Conservation (phyloP, 208 protist genomes). For the Naegleria fowleri region DNA sequence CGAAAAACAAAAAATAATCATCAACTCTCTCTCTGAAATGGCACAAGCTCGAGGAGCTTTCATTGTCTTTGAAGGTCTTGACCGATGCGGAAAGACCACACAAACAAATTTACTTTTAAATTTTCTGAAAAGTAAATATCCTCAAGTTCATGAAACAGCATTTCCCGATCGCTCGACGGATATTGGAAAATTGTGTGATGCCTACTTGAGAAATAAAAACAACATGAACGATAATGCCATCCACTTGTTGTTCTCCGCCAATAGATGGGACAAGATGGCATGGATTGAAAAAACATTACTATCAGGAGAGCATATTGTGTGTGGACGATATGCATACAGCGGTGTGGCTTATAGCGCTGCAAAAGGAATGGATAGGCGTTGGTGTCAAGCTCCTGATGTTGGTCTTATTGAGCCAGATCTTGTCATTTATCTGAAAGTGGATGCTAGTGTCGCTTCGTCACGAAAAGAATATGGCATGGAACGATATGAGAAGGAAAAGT, state of each 20-base stretch:
- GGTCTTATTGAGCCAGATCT: constrained; percentile 68
- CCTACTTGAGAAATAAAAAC: constrained; percentile 51
- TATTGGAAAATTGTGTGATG: constrained; percentile 63
- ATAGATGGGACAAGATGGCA: constrained; percentile 64
- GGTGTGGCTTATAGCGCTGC: constrained; percentile 67
- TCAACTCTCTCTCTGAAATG: neutral
- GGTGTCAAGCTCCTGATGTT: constrained; percentile 62
- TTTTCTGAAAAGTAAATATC: constrained; percentile 35
- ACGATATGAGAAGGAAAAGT: constrained; percentile 67
- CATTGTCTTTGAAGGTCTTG: constrained; percentile 50
- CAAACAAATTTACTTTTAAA: constrained; percentile 35
- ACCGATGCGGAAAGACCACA: constrained; percentile 52
- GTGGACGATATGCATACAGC: constrained; percentile 71
- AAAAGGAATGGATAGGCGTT: constrained; percentile 64
- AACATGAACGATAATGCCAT: constrained; percentile 60
- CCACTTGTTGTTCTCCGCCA: constrained; percentile 74
- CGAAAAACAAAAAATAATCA: neutral
- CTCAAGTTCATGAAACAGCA: constrained; percentile 3
- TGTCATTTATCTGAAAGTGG: constrained; percentile 64
- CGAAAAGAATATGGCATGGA: constrained; percentile 62
- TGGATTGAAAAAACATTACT: constrained; percentile 35
- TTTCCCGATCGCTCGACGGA: constrained; percentile 58
- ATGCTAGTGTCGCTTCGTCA: constrained; percentile 43
- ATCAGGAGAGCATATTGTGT: constrained; percentile 53
- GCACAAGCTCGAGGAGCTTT: constrained; percentile 38